These are phyloP conservation scores for Xanthoconium purpureum DNA, from an alignment of 768 basidiomycete species.

Conservation along the genomic window DNA sequence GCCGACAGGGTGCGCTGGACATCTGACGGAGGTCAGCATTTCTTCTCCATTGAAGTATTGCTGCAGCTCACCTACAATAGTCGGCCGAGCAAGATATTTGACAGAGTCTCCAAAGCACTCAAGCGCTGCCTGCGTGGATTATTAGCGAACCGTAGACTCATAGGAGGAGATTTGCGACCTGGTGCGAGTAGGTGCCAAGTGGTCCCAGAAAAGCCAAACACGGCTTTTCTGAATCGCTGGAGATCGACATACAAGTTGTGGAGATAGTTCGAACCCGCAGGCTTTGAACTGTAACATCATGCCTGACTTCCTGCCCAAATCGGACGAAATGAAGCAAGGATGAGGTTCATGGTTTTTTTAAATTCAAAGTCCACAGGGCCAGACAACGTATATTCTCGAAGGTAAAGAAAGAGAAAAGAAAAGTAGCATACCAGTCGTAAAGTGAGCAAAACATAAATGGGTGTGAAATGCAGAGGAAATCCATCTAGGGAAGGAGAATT, in stretches of 20 bases:
- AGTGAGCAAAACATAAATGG: conserved; percentile 69
- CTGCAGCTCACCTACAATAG: conserved; percentile 39
- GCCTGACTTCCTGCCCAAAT: conserved; percentile 27
- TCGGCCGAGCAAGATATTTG: conserved; percentile 40
- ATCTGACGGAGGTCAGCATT: conserved; percentile 38
- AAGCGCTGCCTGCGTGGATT: conserved; percentile 40
- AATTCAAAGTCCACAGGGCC: conserved; percentile 22
- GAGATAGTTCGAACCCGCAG: conserved; percentile 2
- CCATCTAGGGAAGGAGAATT: conserved; percentile 30
- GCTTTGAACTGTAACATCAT: too few relatives aligned
- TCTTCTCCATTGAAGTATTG: not conserved
- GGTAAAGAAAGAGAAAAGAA: conserved; percentile 26
- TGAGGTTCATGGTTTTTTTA: not conserved
- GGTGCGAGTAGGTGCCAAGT: conserved; percentile 69
- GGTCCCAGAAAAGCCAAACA: conserved; percentile 61
- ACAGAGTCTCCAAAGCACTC: conserved; percentile 45
- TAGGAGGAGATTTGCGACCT: conserved; percentile 33
- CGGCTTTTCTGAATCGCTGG: conserved; percentile 14
- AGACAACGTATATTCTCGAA: conserved; percentile 37
- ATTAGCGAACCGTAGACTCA: conserved; percentile 22
- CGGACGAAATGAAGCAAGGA: conserved; percentile 45
- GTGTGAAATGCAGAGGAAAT: conserved; percentile 46
- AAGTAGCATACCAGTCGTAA: conserved; percentile 59
- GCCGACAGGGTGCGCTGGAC: conserved; percentile 53
- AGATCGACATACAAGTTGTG: conserved; percentile 7